phyloP scores from a whole-genome alignment of 805 yeast genomes.

The Tetrapisispora arboricola region DNA sequence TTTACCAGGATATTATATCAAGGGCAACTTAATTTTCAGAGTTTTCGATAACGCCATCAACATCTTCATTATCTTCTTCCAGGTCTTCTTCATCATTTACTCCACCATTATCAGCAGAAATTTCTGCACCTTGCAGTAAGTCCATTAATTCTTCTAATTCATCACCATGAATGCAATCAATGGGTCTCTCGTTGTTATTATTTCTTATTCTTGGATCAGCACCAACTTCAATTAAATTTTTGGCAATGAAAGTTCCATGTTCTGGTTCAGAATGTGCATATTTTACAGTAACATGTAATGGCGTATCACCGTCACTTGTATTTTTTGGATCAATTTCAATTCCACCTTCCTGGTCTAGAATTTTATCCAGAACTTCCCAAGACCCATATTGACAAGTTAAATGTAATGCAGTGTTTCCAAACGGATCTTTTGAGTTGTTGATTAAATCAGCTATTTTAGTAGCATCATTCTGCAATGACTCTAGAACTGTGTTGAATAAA shows the following conservation, averaged over 20 bases:
- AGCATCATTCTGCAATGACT: conserved; percentile 29
- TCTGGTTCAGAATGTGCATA: conserved; percentile 75
- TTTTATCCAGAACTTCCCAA: conserved; percentile 71
- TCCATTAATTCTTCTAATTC: conserved; percentile 49
- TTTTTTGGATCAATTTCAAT: conserved; percentile 81
- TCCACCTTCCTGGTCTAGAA: conserved; percentile 73
- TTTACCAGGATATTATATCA: no score
- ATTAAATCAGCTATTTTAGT: conserved; percentile 38
- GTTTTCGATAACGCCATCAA: not conserved
- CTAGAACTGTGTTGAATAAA: conserved; percentile 48
- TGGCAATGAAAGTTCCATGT: conserved; percentile 68
- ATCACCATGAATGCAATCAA: conserved; percentile 50
- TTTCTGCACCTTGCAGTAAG: conserved; percentile 73
- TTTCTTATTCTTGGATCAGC: conserved; percentile 63
- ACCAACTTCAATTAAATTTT: conserved; percentile 83
- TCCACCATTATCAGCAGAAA: conserved; percentile 40
- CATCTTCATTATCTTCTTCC: conserved; percentile 18
- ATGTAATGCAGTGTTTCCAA: conserved; percentile 76
- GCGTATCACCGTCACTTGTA: conserved; percentile 69
- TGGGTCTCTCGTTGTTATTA: conserved; percentile 59
- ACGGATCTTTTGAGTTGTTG: conserved; percentile 62
- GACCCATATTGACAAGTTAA: conserved; percentile 73
- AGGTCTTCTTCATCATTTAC: conserved; percentile 29
- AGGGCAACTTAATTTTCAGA: conserved; percentile 1
- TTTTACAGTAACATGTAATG: conserved; percentile 75